Base-by-base conservation (phyloP, 192 early-diverging fungal species). In the Rhizoclosmatium globosum region DNA sequence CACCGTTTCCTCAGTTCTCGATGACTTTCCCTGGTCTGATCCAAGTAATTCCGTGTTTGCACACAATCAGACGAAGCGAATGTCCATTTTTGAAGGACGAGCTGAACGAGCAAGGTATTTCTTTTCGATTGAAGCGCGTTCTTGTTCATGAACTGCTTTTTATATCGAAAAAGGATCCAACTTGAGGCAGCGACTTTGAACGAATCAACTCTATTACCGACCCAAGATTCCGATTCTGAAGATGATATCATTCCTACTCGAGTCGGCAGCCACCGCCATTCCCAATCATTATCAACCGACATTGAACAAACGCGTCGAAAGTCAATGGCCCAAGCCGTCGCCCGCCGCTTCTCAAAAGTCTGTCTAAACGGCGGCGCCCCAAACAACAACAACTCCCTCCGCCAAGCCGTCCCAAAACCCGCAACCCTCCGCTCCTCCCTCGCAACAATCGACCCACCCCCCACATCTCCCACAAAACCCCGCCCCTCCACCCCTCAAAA, bases 291-390 rank as follows among this genome's bases (percentile, higher is more conserved):
- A 65, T 31, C 21, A 65, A 39, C 43, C 11, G 67, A 68, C 39
- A 43, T 19, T 17, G 67, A 68, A 21, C 7, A 17, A 13, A 19
- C 7, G 23, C 67, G 45, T n/a, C 38, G 23, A 43, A 23, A 43
- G 67, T 42, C 67, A 13, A 43, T 46, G 38, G 67, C 67, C n/a
- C 39, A 23, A 17, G 67, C 67, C 11, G 67, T 68, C 13, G n/a
- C 67, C 11, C 67, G 67, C 17, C 67, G 67, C 43, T 46, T 68
- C n/a, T 44, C 39, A 3, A 21, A 43, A 68, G 44, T n/a, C 38
- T n/a, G 67, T 43, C 45, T 46, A 17, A 46, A 42, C 11, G 67
- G 19, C 44, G 41, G 31, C 17, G 19, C 64, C 64, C 13, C 64
- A 15, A n/a, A 65, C 13, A 68, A 6, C 67, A 42, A 53, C 50